Percentiles rank a stretch among this genome's conserved stretches.
These are phyloP conservation scores for Spongispora temasekensis DNA, from an alignment of 1,284 basidiomycete genomes.

Conservation along the genomic window DNA sequence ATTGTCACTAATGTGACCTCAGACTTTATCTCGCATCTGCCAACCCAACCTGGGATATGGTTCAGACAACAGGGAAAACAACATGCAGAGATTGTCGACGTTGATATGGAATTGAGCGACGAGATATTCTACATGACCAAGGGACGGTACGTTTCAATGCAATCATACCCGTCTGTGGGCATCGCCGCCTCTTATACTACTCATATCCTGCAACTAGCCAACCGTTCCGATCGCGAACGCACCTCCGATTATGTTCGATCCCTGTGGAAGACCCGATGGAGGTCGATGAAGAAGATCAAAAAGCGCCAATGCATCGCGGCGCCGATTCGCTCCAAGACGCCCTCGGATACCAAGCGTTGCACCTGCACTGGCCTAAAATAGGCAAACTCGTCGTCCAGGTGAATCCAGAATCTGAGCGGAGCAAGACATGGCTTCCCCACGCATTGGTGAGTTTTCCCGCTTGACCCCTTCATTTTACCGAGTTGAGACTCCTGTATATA, in stretches of 20 bases:
- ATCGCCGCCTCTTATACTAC: too few relatives aligned
- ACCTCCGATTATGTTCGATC: conserved; percentile 27
- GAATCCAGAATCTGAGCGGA: conserved; percentile 23
- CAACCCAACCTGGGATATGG: conserved; percentile 27
- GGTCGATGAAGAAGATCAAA: neutral
- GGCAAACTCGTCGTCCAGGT: conserved; percentile 33
- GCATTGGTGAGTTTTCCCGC: conserved; percentile 20
- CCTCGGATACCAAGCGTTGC: conserved; percentile 1
- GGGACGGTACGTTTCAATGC: conserved; percentile 25
- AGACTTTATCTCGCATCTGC: conserved; percentile 17
- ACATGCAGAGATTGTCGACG: conserved; percentile 24
- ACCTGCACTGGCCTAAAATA: conserved; percentile 27
- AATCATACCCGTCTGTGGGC: too few relatives aligned
- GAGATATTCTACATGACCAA: conserved; percentile 22
- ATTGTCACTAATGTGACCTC: neutral
- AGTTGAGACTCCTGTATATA: neutral
- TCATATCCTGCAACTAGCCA: too few relatives aligned
- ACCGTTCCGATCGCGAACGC: conserved; percentile 18
- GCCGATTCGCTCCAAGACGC: conserved; percentile 6
- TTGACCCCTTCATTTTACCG: neutral
- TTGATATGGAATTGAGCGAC: conserved; percentile 22
- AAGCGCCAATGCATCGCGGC: neutral
- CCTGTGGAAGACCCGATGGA: neutral
- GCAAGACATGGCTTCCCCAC: conserved; percentile 32
- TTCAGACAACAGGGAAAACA: conserved; percentile 23